phyloP scores from a whole-genome alignment of 306 rosid species.

The Mimosa pudica region DNA sequence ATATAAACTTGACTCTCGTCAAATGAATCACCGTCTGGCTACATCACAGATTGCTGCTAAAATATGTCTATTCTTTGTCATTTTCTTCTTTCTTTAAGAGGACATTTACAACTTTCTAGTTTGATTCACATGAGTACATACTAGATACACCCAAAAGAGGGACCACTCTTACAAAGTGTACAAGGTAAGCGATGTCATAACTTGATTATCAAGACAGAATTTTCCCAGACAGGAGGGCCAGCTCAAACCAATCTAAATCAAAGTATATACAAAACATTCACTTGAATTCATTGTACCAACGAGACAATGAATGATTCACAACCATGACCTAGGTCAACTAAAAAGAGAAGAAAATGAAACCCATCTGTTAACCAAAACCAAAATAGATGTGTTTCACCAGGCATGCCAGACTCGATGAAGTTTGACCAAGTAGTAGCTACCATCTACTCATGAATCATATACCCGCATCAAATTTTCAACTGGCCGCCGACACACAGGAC shows the following conservation, averaged over 20 bases:
- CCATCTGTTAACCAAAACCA: not conserved
- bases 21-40: not conserved
- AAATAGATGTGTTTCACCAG: not conserved
- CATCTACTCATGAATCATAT: constrained; percentile 54
- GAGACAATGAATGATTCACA: not conserved
- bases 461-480: constrained; percentile 69
- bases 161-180: constrained; percentile 3
- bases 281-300: not conserved
- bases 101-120: not conserved
- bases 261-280: constrained; percentile 14
- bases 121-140: not conserved
- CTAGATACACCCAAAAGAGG: not conserved
- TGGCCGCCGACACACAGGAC: constrained; percentile 90
- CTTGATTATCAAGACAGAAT: not conserved
- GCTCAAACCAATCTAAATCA: constrained; percentile 23
- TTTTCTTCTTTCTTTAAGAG: not conserved
- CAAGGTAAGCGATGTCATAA: constrained; percentile 5
- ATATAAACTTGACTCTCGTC: not conserved
- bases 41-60: not conserved
- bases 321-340: constrained; percentile 1
- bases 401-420: not conserved
- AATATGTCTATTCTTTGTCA: not conserved
- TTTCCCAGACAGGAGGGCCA: not conserved
- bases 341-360: not conserved
- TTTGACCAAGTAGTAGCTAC: constrained; percentile 6